Base-by-base conservation (phyloP, 306 rosid species). In the Vicia sativa region DNA sequence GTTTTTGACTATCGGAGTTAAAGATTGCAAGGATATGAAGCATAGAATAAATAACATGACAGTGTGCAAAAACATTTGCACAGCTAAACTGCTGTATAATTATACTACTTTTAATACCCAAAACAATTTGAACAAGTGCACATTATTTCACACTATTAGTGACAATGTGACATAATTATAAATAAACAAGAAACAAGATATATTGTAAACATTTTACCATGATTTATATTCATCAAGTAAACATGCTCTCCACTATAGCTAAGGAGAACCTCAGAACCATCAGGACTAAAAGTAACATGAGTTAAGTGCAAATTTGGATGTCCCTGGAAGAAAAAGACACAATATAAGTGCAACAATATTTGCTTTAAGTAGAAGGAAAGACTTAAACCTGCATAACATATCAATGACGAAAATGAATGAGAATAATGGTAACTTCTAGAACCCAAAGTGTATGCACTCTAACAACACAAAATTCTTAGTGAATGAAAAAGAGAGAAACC, bases 221-320 rank as follows among this genome's bases (percentile, higher is more conserved):
- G 81, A 85, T 87, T 83, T 54, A 84, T 86, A 75, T 95, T 83
- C 96, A 95, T 90, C 82, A 95, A 75, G 78, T 90, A 95, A 58
- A 82, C 95, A 71, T 95, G 97, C 79, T 90, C 97, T 80, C 99
- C 99, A 79, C 99, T 90, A 73, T 90, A 95, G 83, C 96, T 90
- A 64, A 95, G 97, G 66, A 95, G 96, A 83, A 95, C 96, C 86
- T 95, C 97, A 42, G 81, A 87, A 58, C 99, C 97, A 77, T 82
- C 86, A 11, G 99, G 99, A 83, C 95, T 87, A 81, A 95, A 95
- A 43, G 97, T 70, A 81, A 87, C 96, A 79, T 95, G 97, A 72
- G 99, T 95, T 65, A 95, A 76, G 83, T 88, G 92, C 84, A 95
- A 77, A 80, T 84, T 87, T 42, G 91, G 79, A 78, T 81, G 84